Conservation (phyloP, 148 eudicot genomes). For the Euryodendron excelsum region DNA sequence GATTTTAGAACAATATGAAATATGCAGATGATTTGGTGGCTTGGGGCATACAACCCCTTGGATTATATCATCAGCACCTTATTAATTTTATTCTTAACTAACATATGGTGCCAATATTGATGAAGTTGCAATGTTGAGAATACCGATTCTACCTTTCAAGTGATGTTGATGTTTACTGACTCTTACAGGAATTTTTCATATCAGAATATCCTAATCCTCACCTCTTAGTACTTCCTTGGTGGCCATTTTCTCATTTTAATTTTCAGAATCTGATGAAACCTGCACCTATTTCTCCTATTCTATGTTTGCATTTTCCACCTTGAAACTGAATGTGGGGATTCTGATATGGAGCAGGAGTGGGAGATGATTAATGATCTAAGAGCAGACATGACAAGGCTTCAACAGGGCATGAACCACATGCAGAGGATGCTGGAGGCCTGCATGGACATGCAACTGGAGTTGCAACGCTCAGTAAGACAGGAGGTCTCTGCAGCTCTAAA, state of each 20-base stretch:
- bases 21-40: not conserved
- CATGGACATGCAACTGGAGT: conserved; percentile 99
- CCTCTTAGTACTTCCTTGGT: not conserved
- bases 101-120: not conserved
- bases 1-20: not conserved
- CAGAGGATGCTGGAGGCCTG: conserved; percentile 96
- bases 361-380: conserved; percentile 93
- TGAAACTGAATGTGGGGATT: conserved; percentile 11
- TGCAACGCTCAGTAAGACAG: conserved; percentile 95
- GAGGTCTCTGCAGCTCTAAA: conserved; percentile 98
- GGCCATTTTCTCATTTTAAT: not conserved
- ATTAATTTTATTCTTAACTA: not conserved
- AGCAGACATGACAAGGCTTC: conserved; percentile 86
- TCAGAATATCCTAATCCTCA: not conserved
- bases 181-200: not conserved
- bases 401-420: conserved; percentile 99
- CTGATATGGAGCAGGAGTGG: conserved; percentile 67
- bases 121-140: conserved; percentile 4
- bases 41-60: not conserved
- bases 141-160: not conserved
- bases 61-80: not conserved
- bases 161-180: not conserved
- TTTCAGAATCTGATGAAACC: not conserved
- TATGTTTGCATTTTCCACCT: not conserved
- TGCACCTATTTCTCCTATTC: not conserved